Evolutionary conservation across 192 early-diverging fungal genomes (phyloP), one percentile per base, ranked within the genome.

Genomic region (Cladochytrium replicatum): DNA sequence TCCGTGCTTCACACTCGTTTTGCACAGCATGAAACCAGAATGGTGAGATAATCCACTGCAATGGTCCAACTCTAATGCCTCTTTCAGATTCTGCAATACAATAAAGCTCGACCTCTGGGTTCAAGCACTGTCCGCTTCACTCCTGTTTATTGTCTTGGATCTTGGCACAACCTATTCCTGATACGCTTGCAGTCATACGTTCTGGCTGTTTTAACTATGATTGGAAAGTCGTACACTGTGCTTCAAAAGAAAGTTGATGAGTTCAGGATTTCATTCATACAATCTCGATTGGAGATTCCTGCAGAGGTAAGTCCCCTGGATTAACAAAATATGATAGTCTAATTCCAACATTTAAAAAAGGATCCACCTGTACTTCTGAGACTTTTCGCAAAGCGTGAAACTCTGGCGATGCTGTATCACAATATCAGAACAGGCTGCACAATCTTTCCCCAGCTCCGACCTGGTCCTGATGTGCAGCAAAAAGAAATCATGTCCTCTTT

Each of bases 361-460:
- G 73, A 75, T 53, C 73, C 77, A 15, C 75, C 72, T 0, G 54
- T 75, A 1, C 66, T 81, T 3, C 58, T 81, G 2, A 63, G 78
- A 7, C 64, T 70, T 1, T 81, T 72, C 63, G 78, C 76, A 8
- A 81, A 80, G 50, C 61, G 78, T 8, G 76, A 81, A 40, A 80
- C 76, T 0, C 61, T 81, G 8, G 70, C 71, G 7, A 66, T 80
- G 68, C 60, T 81, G 21, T 77, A 80, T 48, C 63, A 74, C 32
- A 80, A 81, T 47, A 77, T 77, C 55, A 80, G 72, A 43, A 74
- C 68, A 2, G 76, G 76, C 5, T 46, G 47, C 28, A 74, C 71
- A 11, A 68, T 80, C 27, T 81, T 81, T 37, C 78, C 76, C 15
- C 66, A 71, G 29, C 55, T 80, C 2, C 64, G 78, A 29, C 74